Conservation (phyloP, 2,329 filamentous ascomycete genomes). For the Coniella vitis region DNA sequence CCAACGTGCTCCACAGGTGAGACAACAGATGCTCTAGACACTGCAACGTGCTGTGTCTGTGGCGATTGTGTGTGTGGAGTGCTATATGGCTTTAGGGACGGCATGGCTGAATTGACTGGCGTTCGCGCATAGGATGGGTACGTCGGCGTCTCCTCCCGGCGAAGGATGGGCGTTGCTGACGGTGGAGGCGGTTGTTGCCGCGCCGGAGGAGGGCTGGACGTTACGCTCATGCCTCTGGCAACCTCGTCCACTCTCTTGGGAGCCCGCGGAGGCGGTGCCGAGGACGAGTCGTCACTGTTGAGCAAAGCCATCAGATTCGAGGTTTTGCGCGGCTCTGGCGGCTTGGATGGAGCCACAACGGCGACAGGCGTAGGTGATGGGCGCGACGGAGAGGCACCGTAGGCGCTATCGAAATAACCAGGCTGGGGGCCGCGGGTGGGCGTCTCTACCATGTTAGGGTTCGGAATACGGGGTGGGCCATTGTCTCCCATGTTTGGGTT, state of each 20-base stretch:
- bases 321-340: conserved; percentile 47
- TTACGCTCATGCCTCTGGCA: conserved; percentile 31
- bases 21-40: conserved; percentile 38
- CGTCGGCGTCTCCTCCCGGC: conserved; percentile 38
- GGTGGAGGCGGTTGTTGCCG: conserved; percentile 31
- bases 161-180: conserved; percentile 37
- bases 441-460: conserved; percentile 12
- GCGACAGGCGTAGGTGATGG: conserved; percentile 32
- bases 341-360: conserved; percentile 33
- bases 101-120: conserved; percentile 40
- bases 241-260: conserved; percentile 46
- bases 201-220: conserved; percentile 46
- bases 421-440: conserved; percentile 15
- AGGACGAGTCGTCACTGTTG: conserved; percentile 47
- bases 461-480: conserved; percentile 12
- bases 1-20: conserved; percentile 32
- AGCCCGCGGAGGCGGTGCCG: conserved; percentile 35
- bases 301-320: conserved; percentile 58
- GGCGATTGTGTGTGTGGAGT: conserved; percentile 42
- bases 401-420: conserved; percentile 18
- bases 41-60: conserved; percentile 39
- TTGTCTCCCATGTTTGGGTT: conserved; percentile 12
- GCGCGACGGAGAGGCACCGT: conserved; percentile 11
- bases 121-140: conserved; percentile 41
- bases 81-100: conserved; percentile 44